phyloP scores from a whole-genome alignment of 768 basidiomycete species.

The Mycena filopes region DNA sequence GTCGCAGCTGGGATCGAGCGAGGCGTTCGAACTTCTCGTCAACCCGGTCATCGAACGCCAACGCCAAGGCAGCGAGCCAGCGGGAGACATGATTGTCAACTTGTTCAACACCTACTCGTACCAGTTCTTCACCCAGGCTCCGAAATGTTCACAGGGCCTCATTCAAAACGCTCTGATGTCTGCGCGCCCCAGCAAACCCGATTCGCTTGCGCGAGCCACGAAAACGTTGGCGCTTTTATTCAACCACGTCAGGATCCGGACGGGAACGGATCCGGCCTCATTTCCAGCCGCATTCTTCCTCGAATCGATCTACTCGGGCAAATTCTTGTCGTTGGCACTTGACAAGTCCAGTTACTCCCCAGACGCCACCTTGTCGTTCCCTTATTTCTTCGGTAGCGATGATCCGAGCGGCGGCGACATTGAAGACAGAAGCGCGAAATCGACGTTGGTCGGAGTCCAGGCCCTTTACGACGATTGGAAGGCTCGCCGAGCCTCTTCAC shows the following conservation, averaged over 20 bases:
- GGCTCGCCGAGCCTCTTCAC: constrained; percentile 19
- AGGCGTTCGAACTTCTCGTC: constrained; percentile 21
- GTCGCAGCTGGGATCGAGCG: constrained; percentile 7
- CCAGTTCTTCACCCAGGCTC: constrained; percentile 19
- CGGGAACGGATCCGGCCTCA: constrained; percentile 16
- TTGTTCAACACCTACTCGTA: constrained; percentile 13
- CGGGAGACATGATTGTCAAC: constrained; percentile 16
- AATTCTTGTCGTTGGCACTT: constrained; percentile 24
- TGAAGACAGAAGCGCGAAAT: constrained; percentile 29
- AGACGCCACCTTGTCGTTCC: constrained; percentile 21
- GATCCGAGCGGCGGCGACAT: constrained; percentile 34
- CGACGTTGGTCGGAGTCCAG: constrained; percentile 28
- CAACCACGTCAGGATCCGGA: neutral
- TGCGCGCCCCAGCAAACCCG: constrained; percentile 15
- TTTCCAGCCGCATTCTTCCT: constrained; percentile 25
- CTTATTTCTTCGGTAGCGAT: constrained; percentile 29
- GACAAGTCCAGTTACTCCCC: constrained; percentile 2
- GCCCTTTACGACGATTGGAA: constrained; percentile 30
- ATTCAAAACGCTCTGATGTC: constrained; percentile 26
- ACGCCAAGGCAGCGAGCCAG: constrained; percentile 18
- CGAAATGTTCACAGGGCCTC: constrained; percentile 22
- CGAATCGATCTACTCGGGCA: constrained; percentile 30
- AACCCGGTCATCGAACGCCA: constrained; percentile 24
- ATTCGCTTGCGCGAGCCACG: constrained; percentile 16
- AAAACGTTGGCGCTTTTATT: constrained; percentile 21